Evolutionary conservation across 129 eudicot genomes (phyloP), one percentile per base, ranked within the genome.

Genomic region (Dittrichia graveolens): DNA sequence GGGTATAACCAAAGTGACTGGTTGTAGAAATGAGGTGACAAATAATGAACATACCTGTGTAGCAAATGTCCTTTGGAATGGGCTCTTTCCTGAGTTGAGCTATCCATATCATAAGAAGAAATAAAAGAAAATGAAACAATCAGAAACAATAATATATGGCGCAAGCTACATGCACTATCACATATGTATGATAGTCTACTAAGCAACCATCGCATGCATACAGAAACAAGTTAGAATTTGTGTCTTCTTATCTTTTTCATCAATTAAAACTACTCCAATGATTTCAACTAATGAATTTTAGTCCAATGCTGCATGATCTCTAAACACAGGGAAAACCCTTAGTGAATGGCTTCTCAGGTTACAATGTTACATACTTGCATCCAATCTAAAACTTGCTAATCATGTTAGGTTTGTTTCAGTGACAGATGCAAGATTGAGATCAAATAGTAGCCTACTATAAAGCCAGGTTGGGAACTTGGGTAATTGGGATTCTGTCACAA

Each of bases 61-160:
- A 47, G 92, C 97, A 83, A 82, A 89, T 42, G 96, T 92, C 85
- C 96, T 83, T 81, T 92, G 97, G 73, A 92, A 92, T 39, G 97
- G 97, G 86, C 97, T 92, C 83, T 85, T 92, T 47, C 85, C 96
- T 9, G 88, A 63, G 70, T 92, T 92, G 16, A 92, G 91, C 97
- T 92, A 71, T 70, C 57, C 70, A 61, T 1, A 60, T 70, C 48
- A 44, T 18, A 76, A 75, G 7, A 75, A 14, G 31, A 68, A 37
- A 40, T 15, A 40, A 57, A 39, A 19, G n/a, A 41, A 56, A 35
- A 56, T 9, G 62, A 67, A 54, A 57, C 48, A 0, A n/a, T 66
- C 60, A 66, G 67, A 56, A 55, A 75, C 19, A 66, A 37, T 34
- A 37, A 42, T 43, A 75, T 41, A 53, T 24, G 19, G 16, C n/a